These are phyloP conservation scores for Geotrichum restrictum DNA, from an alignment of 1,139 yeast genomes.

Conservation along the genomic window DNA sequence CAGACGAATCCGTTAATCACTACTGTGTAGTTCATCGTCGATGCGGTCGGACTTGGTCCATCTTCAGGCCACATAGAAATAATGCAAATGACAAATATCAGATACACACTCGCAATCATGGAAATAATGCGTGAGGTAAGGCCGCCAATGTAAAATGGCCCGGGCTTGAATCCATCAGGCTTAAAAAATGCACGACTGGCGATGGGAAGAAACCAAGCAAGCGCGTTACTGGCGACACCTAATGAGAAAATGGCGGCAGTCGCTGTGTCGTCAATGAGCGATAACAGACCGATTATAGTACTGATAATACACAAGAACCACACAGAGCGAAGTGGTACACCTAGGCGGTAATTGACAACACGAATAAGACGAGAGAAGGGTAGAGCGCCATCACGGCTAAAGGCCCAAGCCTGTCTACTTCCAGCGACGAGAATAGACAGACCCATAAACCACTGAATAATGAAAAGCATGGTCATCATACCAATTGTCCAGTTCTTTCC, in stretches of 20 bases:
- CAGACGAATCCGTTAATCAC: slow-evolving; percentile 61
- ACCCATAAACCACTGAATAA: slow-evolving; percentile 55
- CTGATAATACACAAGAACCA: slow-evolving; percentile 49
- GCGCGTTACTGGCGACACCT: slow-evolving; percentile 56
- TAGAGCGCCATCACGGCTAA: slow-evolving; percentile 84
- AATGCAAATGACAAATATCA: slow-evolving; percentile 55
- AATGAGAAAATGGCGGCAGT: slow-evolving; percentile 58
- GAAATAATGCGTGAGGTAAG: slow-evolving; percentile 41
- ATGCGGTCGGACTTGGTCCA: slow-evolving; percentile 47
- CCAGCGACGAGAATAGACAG: slow-evolving; percentile 69
- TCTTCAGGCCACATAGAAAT: slow-evolving; percentile 56
- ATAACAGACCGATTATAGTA: slow-evolving; percentile 52
- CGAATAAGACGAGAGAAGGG: slow-evolving; percentile 57
- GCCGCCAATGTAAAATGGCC: slow-evolving; percentile 59
- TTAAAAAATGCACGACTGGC: slow-evolving; percentile 45
- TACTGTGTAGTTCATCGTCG: slow-evolving; percentile 60
- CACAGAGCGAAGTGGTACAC: slow-evolving; percentile 62
- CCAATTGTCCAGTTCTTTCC: slow-evolving; percentile 65
- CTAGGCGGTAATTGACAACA: slow-evolving; percentile 49
- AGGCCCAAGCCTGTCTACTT: slow-evolving; percentile 79
- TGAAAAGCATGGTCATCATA: slow-evolving; percentile 32
- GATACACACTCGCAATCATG: slow-evolving; percentile 35
- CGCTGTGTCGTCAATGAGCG: slow-evolving; percentile 57
- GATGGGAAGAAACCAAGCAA: slow-evolving; percentile 61
- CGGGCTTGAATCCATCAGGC: slow-evolving; percentile 54